Evolutionary conservation across 345 rosid species (phyloP).

Genomic region (Erucastrum elatum): DNA sequence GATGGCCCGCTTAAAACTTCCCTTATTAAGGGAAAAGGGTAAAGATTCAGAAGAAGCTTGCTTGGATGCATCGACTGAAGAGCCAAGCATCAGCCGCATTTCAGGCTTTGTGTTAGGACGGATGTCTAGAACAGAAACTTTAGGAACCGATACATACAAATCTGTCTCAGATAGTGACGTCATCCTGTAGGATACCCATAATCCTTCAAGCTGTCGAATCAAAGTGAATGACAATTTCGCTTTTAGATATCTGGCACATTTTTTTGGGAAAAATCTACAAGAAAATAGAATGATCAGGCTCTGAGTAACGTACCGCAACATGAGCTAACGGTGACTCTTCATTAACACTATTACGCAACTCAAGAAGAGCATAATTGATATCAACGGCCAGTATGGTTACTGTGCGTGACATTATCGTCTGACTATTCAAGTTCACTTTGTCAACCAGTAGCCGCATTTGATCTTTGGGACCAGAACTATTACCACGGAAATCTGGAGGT

Average conservation of each 20-base stretch:
- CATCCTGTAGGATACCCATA: constrained; percentile 92
- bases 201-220: constrained; percentile 79
- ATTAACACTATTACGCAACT: constrained; percentile 76
- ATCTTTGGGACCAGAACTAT: constrained; percentile 70
- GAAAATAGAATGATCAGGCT: constrained; percentile 14
- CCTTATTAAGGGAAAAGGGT: constrained; percentile 51
- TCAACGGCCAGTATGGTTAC: constrained; percentile 86
- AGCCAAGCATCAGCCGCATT: constrained; percentile 98
- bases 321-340: constrained; percentile 89
- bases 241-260: constrained; percentile 9
- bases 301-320: constrained; percentile 66
- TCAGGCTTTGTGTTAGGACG: constrained; percentile 91
- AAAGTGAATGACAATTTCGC: constrained; percentile 18
- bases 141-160: constrained; percentile 87
- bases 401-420: constrained; percentile 76
- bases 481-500: constrained; percentile 89
- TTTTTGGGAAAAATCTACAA: constrained; percentile 6
- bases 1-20: constrained; percentile 50
- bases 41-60: constrained; percentile 63
- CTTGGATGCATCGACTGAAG: constrained; percentile 83
- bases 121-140: constrained; percentile 79
- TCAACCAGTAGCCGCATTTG: constrained; percentile 84
- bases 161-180: constrained; percentile 91
- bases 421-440: constrained; percentile 89
- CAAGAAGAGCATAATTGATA: constrained; percentile 81